Conservation (phyloP, 495 filamentous ascomycete genomes). For the Aspergillus sclerotiicarbonarius region DNA sequence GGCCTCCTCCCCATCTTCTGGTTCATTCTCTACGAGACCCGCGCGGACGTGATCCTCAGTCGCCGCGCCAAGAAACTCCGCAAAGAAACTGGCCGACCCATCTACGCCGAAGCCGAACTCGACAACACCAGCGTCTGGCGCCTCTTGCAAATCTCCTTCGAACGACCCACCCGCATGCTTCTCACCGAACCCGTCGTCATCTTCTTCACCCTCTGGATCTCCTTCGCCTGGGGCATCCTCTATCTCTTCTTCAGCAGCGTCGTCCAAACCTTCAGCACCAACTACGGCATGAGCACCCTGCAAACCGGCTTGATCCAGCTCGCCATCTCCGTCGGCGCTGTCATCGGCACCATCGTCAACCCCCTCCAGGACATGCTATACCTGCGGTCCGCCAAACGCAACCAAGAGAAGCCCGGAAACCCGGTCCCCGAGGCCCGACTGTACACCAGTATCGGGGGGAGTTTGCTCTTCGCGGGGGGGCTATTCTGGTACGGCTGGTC, state of each 20-base stretch:
- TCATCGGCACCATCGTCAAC: constrained; percentile 42
- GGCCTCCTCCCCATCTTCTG: constrained; percentile 41
- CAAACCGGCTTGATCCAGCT: constrained; percentile 39
- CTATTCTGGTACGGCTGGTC: constrained; percentile 47
- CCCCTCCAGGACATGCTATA: constrained; percentile 42
- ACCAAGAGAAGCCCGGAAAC: constrained; percentile 27
- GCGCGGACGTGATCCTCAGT: constrained; percentile 53
- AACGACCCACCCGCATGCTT: constrained; percentile 49
- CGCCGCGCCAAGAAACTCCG: constrained; percentile 62
- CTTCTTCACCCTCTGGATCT: constrained; percentile 52
- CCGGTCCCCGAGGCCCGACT: constrained; percentile 42
- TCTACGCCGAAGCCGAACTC: constrained; percentile 38
- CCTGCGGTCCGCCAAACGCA: constrained; percentile 26
- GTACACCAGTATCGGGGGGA: constrained; percentile 41
- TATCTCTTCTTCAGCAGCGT: constrained; percentile 47
- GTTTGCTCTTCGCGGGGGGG: constrained; percentile 39
- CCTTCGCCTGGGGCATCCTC: constrained; percentile 52
- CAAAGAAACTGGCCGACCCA: constrained; percentile 51
- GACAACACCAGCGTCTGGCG: constrained; percentile 21
- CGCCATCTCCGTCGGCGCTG: constrained; percentile 41
- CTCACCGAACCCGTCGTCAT: constrained; percentile 53
- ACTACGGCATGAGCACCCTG: constrained; percentile 36
- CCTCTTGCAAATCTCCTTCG: constrained; percentile 34
- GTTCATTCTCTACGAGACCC: constrained; percentile 44
- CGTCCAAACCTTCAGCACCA: constrained; percentile 35